Base-by-base conservation (phyloP, 805 yeast species). In the Pichia sporocuriosa region DNA sequence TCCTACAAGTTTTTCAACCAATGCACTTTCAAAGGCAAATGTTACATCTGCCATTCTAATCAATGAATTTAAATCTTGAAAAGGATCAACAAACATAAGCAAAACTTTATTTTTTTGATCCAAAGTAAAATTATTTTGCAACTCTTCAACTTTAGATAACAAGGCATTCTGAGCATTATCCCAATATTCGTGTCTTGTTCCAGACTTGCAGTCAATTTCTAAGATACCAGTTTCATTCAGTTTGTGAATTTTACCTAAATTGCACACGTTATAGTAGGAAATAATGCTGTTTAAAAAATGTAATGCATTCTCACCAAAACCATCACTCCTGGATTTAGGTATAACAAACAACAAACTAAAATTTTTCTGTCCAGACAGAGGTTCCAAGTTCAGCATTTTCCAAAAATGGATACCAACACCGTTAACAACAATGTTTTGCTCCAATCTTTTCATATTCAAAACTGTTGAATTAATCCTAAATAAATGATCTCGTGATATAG, bases 61-160 rank as follows among this genome's bases (percentile, higher is more conserved):
- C 2, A 73, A 48, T 0, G 83, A 72, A 16, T 59, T 59, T 30
- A 77, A 43, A 24, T 63, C 64, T 31, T 56, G 54, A 43, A 69
- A 66, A 24, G 67, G 70, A 41, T 71, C 66, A 1, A 73, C 68
- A 40, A 81, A 72, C 28, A 81, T 50, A 5, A 80, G 53, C 12
- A 79, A 57, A 13, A 45, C 26, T 13, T 41, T 37, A 35, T 24
- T 33, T 6, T 42, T 41, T 15, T 37, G 33, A 11, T 46, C 46
- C n/a, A 35, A n/a, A 13, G 37, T 70, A 71, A 47, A 76, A 71
- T 61, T 73, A 64, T 15, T 69, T 62, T 33, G 72, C 61, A 10
- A 74, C 68, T 33, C 80, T 81, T 32, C 63, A 60, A 90, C 95
- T 83, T 47, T 94, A 68, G 39, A 77, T 79, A 19, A 64, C 61